phyloP scores from a whole-genome alignment of 345 rosid species.

The Hibiscus tridactylites region DNA sequence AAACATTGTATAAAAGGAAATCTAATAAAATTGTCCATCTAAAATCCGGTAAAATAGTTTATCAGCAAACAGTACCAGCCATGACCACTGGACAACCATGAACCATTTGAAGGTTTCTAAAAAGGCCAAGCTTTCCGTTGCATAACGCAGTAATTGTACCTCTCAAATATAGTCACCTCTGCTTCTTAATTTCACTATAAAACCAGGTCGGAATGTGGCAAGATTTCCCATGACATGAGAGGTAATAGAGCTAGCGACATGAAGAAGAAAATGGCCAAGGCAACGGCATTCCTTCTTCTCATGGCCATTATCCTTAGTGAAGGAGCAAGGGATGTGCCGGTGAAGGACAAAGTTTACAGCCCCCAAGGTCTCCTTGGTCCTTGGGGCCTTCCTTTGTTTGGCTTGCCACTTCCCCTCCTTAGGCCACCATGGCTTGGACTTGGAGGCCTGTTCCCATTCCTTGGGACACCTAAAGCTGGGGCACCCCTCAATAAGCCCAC shows the following conservation, averaged over 20 bases:
- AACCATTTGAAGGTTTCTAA: not conserved
- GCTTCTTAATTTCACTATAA: not conserved
- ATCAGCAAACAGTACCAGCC: too few relatives aligned
- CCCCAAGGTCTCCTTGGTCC: not conserved
- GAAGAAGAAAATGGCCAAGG: slow-evolving; percentile 7
- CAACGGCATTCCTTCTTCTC: not conserved
- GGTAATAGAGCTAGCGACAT: not conserved
- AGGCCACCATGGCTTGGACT: not conserved
- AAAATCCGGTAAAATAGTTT: too few relatives aligned
- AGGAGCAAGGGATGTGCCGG: slow-evolving; percentile 3
- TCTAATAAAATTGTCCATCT: too few relatives aligned
- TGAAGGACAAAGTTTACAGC: not conserved
- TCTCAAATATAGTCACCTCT: not conserved
- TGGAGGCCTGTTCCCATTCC: not conserved
- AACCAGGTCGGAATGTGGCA: not conserved
- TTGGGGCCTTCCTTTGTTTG: not conserved
- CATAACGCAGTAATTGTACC: not conserved
- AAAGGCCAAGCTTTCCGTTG: not conserved
- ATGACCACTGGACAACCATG: too few relatives aligned
- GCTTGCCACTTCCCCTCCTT: not conserved
- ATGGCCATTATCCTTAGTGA: not conserved
- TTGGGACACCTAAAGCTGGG: not conserved
- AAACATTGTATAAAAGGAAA: too few relatives aligned
- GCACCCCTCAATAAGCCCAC: not conserved
- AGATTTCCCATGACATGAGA: not conserved